Conservation (phyloP, 352 stramenopile species). For the Stramenopiles sp. region DNA sequence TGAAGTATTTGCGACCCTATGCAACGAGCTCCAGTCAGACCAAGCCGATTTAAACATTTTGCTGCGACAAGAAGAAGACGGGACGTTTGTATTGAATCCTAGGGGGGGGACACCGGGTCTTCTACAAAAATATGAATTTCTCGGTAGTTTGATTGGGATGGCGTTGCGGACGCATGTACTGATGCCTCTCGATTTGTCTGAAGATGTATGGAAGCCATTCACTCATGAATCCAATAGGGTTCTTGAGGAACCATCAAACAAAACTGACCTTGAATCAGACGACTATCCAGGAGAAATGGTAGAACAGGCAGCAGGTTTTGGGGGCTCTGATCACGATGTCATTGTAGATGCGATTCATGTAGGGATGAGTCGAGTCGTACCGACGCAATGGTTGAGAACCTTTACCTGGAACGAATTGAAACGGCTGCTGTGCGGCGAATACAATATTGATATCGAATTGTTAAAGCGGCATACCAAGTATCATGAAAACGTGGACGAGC, state of each 20-base stretch:
- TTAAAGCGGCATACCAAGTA: slow-evolving; percentile 9
- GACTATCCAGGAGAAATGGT: too few species aligned
- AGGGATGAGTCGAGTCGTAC: neutral
- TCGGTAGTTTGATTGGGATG: neutral
- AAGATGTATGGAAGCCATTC: neutral
- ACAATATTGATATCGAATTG: slow-evolving; percentile 4
- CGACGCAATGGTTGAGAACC: neutral
- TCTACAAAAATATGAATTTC: neutral
- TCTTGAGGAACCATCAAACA: too few species aligned
- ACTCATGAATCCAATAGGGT: too few species aligned
- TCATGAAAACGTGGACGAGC: neutral
- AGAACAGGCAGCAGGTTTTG: too few species aligned
- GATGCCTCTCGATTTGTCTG: neutral
- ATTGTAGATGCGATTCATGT: neutral
- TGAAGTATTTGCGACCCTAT: neutral
- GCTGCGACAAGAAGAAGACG: neutral
- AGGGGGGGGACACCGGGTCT: neutral
- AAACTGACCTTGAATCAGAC: too few species aligned
- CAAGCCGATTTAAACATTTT: neutral
- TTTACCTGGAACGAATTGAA: neutral
- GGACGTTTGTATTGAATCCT: neutral
- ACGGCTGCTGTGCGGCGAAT: neutral
- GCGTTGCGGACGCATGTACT: neutral
- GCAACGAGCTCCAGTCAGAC: neutral
- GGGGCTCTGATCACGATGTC: neutral